A percentile compares a stretch with the other conserved stretches of the same genome.
Evolutionary conservation across 1,139 yeast species (phyloP).

Genomic region (Taphrina deformans): DNA sequence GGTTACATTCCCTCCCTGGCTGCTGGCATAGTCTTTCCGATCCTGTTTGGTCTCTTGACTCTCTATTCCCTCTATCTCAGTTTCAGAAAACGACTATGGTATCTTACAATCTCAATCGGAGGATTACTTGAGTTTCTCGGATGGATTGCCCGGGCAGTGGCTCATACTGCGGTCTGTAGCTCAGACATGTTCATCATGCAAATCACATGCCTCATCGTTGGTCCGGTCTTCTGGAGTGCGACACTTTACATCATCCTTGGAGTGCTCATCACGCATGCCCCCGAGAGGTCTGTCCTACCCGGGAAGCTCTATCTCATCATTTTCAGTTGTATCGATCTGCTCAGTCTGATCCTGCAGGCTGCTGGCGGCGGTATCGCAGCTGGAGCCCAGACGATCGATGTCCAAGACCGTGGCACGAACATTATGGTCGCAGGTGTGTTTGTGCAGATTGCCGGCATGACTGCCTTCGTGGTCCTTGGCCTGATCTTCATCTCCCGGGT

Average conservation of each 20-base stretch:
- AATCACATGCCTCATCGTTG: constrained; percentile 68
- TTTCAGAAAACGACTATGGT: constrained; percentile 9
- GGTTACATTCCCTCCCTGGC: constrained; percentile 27
- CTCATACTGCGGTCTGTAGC: constrained; percentile 48
- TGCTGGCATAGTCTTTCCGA: constrained; percentile 23
- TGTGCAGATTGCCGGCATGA: constrained; percentile 74
- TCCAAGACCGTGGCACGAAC: constrained; percentile 59
- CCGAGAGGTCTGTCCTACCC: neutral
- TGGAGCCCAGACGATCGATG: constrained; percentile 49
- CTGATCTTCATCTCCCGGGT: constrained; percentile 53
- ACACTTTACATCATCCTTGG: constrained; percentile 52
- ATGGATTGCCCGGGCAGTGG: constrained; percentile 62
- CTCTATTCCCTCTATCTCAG: constrained; percentile 1
- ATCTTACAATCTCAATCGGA: constrained; percentile 15
- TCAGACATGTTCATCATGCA: constrained; percentile 60
- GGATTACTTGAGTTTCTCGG: constrained; percentile 67
- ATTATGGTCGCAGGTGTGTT: constrained; percentile 81
- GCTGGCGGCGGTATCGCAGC: constrained; percentile 71
- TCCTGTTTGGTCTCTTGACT: constrained; percentile 21
- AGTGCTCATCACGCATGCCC: constrained; percentile 7
- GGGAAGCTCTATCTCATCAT: constrained; percentile 25
- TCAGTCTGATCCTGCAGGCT: constrained; percentile 47
- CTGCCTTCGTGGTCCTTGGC: constrained; percentile 61
- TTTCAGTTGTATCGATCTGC: constrained; percentile 27
- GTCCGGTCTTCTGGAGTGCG: constrained; percentile 88